Conservation (phyloP, 768 basidiomycete species). For the Lactifluus pinguis region DNA sequence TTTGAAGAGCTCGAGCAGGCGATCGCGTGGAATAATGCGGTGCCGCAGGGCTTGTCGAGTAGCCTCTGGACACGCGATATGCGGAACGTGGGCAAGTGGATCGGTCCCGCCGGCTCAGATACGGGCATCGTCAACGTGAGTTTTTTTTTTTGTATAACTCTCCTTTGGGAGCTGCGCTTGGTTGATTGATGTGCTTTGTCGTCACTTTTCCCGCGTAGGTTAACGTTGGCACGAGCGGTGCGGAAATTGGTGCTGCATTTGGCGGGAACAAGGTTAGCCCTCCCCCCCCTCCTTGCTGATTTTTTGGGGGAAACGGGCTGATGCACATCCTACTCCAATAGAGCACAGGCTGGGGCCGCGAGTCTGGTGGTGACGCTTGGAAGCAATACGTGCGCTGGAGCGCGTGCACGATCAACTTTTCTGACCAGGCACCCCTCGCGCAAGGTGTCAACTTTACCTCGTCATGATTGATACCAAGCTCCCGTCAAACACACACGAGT, state of each 20-base stretch:
- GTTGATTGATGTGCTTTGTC: not conserved
- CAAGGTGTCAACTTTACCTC: conserved; percentile 83
- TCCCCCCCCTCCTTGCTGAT: not conserved
- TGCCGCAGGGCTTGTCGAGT: conserved; percentile 87
- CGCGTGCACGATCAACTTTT: conserved; percentile 89
- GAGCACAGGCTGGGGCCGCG: conserved; percentile 91
- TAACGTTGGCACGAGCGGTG: conserved; percentile 60
- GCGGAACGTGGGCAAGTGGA: conserved; percentile 81
- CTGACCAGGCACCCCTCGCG: conserved; percentile 79
- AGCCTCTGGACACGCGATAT: conserved; percentile 86
- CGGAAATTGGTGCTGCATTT: conserved; percentile 80
- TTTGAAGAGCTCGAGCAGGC: conserved; percentile 85
- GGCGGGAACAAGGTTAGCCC: conserved; percentile 81
- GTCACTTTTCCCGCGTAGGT: conserved; percentile 33
- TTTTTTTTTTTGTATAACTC: conserved; percentile 1
- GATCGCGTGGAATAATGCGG: conserved; percentile 84
- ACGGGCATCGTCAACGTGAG: conserved; percentile 87
- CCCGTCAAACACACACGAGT: no score
- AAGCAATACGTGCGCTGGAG: conserved; percentile 93
- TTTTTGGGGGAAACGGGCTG: not conserved
- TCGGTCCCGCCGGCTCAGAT: conserved; percentile 84
- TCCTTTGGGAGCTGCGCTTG: not conserved
- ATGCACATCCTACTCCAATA: conserved; percentile 23
- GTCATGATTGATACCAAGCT: conserved; percentile 21
- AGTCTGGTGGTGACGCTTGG: conserved; percentile 98